Percentiles rank a stretch among this genome's conserved stretches.
These are phyloP conservation scores for Ustulina deusta DNA, from an alignment of 2,329 filamentous ascomycete genomes.

Conservation along the genomic window DNA sequence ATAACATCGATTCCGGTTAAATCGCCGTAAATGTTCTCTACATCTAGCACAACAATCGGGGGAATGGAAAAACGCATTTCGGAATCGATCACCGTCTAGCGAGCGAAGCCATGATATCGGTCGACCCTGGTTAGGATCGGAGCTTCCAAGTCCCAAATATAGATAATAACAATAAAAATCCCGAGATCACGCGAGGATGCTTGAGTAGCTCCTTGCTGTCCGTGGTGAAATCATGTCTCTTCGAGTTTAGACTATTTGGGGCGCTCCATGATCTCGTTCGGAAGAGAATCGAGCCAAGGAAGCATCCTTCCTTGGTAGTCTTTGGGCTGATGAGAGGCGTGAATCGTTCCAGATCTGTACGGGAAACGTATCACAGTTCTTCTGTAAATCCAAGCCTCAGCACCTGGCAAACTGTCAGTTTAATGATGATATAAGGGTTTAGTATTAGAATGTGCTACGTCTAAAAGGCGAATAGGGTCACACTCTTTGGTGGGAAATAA, in stretches of 20 bases:
- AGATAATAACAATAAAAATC: too few species aligned
- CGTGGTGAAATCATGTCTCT: not conserved
- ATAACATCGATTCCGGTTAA: not conserved
- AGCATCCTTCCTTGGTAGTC: not conserved
- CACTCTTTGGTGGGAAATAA: too few species aligned
- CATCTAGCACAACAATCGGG: not conserved
- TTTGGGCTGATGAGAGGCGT: not conserved
- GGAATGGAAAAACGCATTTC: not conserved
- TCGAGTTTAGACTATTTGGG: not conserved
- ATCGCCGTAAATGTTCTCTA: not conserved
- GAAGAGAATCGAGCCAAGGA: not conserved
- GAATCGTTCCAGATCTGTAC: not conserved
- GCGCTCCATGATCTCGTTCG: not conserved
- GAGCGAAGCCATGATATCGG: not conserved
- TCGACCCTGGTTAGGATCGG: not conserved
- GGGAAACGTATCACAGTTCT: not conserved
- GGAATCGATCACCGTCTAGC: not conserved
- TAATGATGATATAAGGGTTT: too few species aligned
- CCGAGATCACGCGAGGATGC: not conserved
- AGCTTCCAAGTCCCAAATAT: not conserved
- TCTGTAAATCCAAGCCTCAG: too few species aligned
- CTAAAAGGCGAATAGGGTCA: too few species aligned
- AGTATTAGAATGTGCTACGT: too few species aligned
- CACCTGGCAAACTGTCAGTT: too few species aligned
- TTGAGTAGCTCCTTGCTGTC: not conserved